These are phyloP conservation scores for Moricandia moricandioides DNA, from an alignment of 345 rosid species.

Conservation along the genomic window DNA sequence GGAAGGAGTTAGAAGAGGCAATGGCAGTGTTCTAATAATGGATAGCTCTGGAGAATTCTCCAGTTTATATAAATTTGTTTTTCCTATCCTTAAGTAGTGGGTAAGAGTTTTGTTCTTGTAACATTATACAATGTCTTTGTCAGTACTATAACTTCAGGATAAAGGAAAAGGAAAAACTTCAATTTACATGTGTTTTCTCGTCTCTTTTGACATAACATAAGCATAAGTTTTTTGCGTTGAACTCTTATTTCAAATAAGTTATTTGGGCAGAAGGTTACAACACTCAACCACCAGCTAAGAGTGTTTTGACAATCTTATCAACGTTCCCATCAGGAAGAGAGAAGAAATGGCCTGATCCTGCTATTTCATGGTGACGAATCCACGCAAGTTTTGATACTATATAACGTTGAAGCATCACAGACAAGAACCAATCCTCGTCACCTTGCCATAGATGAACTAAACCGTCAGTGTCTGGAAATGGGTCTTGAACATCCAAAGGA, in stretches of 20 bases:
- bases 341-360: background rate
- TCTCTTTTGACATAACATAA: too few species aligned
- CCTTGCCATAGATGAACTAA: slow-evolving; percentile 73
- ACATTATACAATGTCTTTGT: slow-evolving; percentile 21
- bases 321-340: background rate
- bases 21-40: slow-evolving; percentile 14
- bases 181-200: background rate
- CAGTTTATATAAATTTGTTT: background rate
- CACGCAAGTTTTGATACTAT: background rate
- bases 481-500: slow-evolving; percentile 57
- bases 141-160: background rate
- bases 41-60: slow-evolving; percentile 28
- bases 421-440: slow-evolving; percentile 44
- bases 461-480: slow-evolving; percentile 48
- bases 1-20: slow-evolving; percentile 8
- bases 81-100: slow-evolving; percentile 6
- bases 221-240: too few species aligned
- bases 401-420: background rate
- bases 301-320: background rate
- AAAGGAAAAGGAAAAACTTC: background rate
- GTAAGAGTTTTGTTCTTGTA: slow-evolving; percentile 24
- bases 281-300: background rate
- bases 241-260: too few species aligned
- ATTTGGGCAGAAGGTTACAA: background rate
- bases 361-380: background rate